These are phyloP conservation scores for Davidsoniella eucalypti DNA, from an alignment of 2,329 filamentous ascomycete genomes.

Conservation along the genomic window DNA sequence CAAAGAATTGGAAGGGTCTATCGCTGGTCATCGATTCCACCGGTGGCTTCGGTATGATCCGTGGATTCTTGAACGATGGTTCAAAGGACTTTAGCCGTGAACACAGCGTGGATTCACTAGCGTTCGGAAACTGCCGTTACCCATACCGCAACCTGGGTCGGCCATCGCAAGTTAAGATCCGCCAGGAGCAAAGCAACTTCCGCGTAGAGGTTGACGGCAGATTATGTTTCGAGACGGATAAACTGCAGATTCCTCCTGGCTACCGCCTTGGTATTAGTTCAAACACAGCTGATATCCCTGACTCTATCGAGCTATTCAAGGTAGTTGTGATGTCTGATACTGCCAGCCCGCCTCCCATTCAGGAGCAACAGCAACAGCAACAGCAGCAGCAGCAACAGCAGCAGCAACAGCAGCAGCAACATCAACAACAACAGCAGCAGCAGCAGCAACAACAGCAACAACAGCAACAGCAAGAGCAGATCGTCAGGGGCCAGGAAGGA, in stretches of 20 bases:
- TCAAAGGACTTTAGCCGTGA: conserved; percentile 61
- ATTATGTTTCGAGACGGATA: conserved; percentile 68
- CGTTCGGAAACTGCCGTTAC: conserved; percentile 87
- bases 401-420: conserved; percentile 20
- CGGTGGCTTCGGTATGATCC: conserved; percentile 59
- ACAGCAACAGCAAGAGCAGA: conserved; percentile 16
- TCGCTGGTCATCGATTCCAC: conserved; percentile 74
- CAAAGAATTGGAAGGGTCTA: conserved; percentile 75
- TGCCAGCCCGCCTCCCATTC: conserved; percentile 19
- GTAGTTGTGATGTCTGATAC: conserved; percentile 52
- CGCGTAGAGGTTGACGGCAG: conserved; percentile 66
- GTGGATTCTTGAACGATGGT: conserved; percentile 90
- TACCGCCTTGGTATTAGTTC: conserved; percentile 81
- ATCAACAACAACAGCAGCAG: conserved; percentile 19
- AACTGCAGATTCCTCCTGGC: conserved; percentile 60
- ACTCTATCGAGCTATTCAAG: conserved; percentile 89
- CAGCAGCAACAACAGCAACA: conserved; percentile 22
- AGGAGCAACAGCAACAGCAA: conserved; percentile 11
- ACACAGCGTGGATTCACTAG: conserved; percentile 62
- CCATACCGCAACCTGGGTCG: conserved; percentile 81
- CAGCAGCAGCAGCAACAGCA: conserved; percentile 18
- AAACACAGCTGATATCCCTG: conserved; percentile 75
- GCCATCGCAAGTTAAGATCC: conserved; percentile 61
- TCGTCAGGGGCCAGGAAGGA: not conserved
- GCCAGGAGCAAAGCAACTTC: conserved; percentile 47